Conservation (phyloP, 2,329 filamentous ascomycete species). For the Phoma sp. region DNA sequence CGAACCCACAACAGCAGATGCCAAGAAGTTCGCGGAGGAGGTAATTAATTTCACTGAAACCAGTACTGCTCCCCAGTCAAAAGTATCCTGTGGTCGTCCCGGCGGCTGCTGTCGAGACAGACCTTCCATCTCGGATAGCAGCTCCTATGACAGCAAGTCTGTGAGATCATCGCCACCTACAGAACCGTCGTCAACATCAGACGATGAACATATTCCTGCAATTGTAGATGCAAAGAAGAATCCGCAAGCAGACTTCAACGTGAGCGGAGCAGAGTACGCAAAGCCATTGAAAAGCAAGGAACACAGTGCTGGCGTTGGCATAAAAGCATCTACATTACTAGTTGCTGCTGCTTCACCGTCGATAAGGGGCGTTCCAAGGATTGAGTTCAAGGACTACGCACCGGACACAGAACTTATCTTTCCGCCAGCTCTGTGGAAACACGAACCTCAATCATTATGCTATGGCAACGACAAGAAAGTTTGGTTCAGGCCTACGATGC, state of each 20-base stretch:
- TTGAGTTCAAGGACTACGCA: constrained; percentile 85
- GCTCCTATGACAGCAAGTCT: constrained; percentile 37
- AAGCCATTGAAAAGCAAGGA: constrained; percentile 48
- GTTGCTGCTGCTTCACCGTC: constrained; percentile 62
- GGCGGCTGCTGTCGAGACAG: constrained; percentile 49
- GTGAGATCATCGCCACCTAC: constrained; percentile 38
- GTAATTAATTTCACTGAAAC: constrained; percentile 28
- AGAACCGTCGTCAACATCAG: constrained; percentile 34
- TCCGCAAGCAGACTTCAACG: constrained; percentile 27
- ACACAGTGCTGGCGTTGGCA: constrained; percentile 52
- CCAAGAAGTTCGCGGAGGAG: constrained; percentile 37
- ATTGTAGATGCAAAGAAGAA: constrained; percentile 31
- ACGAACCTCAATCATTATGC: constrained; percentile 78
- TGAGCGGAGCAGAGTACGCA: constrained; percentile 44
- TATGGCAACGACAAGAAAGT: constrained; percentile 93
- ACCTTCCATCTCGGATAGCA: constrained; percentile 34
- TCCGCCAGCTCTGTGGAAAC: constrained; percentile 80
- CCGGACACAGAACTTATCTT: constrained; percentile 94
- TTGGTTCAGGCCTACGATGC: constrained; percentile 88
- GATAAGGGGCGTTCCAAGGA: constrained; percentile 58
- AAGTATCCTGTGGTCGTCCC: constrained; percentile 45
- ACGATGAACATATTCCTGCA: constrained; percentile 38
- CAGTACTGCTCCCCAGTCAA: constrained; percentile 34
- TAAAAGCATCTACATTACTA: constrained; percentile 54
- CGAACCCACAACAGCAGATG: constrained; percentile 58